Evolutionary conservation across 306 rosid species (phyloP), one percentile per base, ranked within the genome.

Genomic region (Casuarina glauca): DNA sequence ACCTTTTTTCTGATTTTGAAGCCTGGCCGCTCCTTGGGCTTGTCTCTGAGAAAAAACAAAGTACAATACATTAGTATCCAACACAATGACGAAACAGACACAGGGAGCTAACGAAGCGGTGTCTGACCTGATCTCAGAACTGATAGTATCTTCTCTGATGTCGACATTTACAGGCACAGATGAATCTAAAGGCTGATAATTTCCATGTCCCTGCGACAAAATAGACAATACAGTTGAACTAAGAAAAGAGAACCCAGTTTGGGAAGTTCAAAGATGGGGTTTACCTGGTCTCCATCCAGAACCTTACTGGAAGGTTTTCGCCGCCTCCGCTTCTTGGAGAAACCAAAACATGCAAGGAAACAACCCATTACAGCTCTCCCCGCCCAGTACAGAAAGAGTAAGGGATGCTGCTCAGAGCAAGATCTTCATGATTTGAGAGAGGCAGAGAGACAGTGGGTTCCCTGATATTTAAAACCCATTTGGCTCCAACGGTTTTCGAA

Each of bases 401-500:
- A 76, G 70, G 77, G 72, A 61, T 63, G 83, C 50, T 49, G 83
- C 38, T 76, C 73, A 64, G 16, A 17, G 70, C 1, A 26, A 26
- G 53, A 54, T 53, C 57, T 41, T 48, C 70, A 81, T 80, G 48
- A 67, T 12, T 70, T 68, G 67, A 41, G 81, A 74, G 51, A 53
- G 55, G 38, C 10, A 67, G 63, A 53, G 78, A 50, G 43, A 74
- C 57, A 36, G 45, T 50, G 9, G 51, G 72, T 12, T 26, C 69
- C 73, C 17, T 16, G 76, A 77, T 84, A 64, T 85, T 70, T 79
- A 75, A 87, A 78, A 35, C 72, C 81, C 55, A 84, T 79, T 87
- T 88, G 97, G 94, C 96, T 90, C 96, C 93, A 87, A 86, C 75
- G 78, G 80, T 84, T 85, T 54, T 94, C 82, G 88, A 94, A 88